A percentile compares a stretch with the other conserved stretches of the same genome.
phyloP scores from a whole-genome alignment of 805 yeast genomes.

The Dipodascus geniculatus region DNA sequence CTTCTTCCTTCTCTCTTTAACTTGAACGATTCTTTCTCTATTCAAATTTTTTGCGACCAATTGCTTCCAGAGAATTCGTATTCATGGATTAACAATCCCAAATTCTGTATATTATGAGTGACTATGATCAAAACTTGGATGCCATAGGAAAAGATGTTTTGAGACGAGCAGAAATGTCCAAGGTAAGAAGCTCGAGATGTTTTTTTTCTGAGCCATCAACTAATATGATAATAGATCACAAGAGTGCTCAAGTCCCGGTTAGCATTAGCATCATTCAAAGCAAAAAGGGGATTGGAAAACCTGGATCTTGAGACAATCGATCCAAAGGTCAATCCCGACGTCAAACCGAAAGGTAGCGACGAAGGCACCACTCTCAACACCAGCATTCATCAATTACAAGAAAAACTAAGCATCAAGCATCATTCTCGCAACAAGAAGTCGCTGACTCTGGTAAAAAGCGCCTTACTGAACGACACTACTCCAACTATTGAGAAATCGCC shows the following conservation, averaged over 20 bases:
- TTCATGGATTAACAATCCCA: not conserved
- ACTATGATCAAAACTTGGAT: not conserved
- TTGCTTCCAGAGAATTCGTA: no score
- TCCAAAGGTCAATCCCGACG: constrained; percentile 19
- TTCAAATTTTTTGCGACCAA: not conserved
- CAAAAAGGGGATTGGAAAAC: constrained; percentile 30
- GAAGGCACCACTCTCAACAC: not conserved
- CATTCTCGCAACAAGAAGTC: not conserved
- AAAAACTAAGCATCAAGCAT: not conserved
- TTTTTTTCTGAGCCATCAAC: not conserved
- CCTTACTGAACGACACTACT: not conserved
- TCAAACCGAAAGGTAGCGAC: constrained; percentile 10
- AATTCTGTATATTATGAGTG: not conserved
- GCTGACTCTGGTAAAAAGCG: not conserved
- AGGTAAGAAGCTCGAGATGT: constrained; percentile 19
- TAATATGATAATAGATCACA: constrained; percentile 20
- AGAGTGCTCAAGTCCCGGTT: constrained; percentile 31
- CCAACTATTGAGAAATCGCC: not conserved
- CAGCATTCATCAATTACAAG: not conserved
- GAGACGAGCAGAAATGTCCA: constrained; percentile 31
- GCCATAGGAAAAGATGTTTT: constrained; percentile 27
- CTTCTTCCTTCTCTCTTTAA: not conserved
- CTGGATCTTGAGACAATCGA: constrained; percentile 26
- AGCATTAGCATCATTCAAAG: constrained; percentile 30
- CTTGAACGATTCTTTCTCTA: not conserved